Base-by-base conservation (phyloP, 306 rosid species). In the Fagus sylvatica region DNA sequence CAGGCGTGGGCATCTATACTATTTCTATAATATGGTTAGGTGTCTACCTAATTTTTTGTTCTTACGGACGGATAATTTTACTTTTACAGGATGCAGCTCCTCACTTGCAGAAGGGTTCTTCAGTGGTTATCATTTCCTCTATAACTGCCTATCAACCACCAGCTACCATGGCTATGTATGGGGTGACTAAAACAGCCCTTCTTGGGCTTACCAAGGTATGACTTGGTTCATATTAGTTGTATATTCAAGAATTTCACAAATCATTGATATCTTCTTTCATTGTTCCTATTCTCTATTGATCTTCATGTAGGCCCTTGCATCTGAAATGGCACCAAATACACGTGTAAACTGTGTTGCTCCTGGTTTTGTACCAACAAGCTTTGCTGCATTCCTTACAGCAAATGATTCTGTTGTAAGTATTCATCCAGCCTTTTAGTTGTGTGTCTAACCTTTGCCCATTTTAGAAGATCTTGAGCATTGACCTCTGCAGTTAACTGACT, bases 301-400 rank as follows among this genome's bases (percentile, higher is more conserved):
- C 72, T 43, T 76, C 61, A 68, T 48, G 17, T 76, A 96, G 99
- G 99, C 92, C 54, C 93, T 96, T 72, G 98, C 99, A 33, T 77
- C 80, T 43, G 98, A 90, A 69, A 78, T 96, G 98, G 94, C 91
- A 59, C 98, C 99, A 1, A 48, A 80, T 28, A 91, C 91, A 65
- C 93, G 98, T 4, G 98, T 96, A 64, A 93, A 96, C 76, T 91
- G 99, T 80, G 85, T 96, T 65, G 99, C 98, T 81, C 98, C 99
- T 19, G 99, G 99, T 73, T 87, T 91, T 78, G 98, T 96, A 17
- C 99, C 99, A 22, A 96, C 99, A 16, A 75, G 86, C 78, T 96
- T 93, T 84, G 98, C 97, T 3, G 82, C 89, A 28, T 93, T 84
- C 68, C 53, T 93, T 60, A 84, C 91, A 5, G 54, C 32, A 42